Base-by-base conservation (phyloP, 768 basidiomycete genomes). In the Russula sp. region DNA sequence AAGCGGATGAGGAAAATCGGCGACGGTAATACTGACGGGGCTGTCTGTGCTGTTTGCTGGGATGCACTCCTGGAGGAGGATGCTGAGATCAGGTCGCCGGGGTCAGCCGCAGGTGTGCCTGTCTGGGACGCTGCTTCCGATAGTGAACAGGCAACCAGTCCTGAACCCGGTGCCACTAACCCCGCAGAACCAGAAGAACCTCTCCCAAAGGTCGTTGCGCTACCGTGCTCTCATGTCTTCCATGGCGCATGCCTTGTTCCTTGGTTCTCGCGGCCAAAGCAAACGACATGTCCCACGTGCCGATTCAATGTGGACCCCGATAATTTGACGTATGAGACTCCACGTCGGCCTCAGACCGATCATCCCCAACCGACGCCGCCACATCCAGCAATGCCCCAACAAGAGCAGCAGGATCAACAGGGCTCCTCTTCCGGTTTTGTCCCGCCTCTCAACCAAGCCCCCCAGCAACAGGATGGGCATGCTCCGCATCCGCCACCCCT, bases 201-300 rank as follows among this genome's bases (percentile, higher is more conserved):
- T 39, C 68, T 68, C 62, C 59, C 76, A 73, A 31, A 81, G 76
- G 81, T 91, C 54, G 83, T 91, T 40, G 76, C 84, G 3, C 80
- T 92, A 9, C 90, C 90, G 4, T 92, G 90, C 70, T 83, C 88
- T 8, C 90, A 92, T 71, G 84, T 89, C 56, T 92, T 91, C 76
- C 90, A 92, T 67, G 81, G 87, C 1, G 78, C 84, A 0, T 92
- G 90, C 73, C 80, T 92, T 40, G 71, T 88, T 10, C 90, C 90
- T 1, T 92, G 90, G 90, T 92, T 92, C 72, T 83, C 89, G 3
- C 78, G 87, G 61, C 87, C 89, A 11, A 80, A 78, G 48, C 87
- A 88, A 66, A 91, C 90, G 20, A 91, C 90, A 1, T 92, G 90
- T 67, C 90, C 90, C 0, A 88, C 88, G 0, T 92, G 90, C 73